Evolutionary conservation across 768 basidiomycete genomes (phyloP).

Genomic region (Kwoniella dejecticola): DNA sequence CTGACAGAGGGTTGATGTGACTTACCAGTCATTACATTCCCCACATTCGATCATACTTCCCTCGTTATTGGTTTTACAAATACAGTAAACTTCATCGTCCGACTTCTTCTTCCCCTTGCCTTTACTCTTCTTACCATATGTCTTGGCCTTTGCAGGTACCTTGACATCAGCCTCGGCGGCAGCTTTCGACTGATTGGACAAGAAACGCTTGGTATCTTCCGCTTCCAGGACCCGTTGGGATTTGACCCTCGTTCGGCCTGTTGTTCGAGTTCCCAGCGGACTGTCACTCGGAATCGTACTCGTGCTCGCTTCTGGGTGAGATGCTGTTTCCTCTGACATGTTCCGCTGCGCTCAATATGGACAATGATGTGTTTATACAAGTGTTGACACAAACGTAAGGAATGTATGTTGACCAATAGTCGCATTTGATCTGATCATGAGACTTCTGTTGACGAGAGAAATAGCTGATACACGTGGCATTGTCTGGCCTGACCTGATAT

Average conservation of each 20-base stretch:
- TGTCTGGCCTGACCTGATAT: neutral
- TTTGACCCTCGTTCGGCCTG: constrained; percentile 33
- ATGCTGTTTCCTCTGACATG: constrained; percentile 5
- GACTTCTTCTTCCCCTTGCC: constrained; percentile 17
- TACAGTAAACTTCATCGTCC: constrained; percentile 34
- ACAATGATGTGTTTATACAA: neutral
- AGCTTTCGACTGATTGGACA: neutral
- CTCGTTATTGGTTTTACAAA: constrained; percentile 33
- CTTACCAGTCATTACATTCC: constrained; percentile 49
- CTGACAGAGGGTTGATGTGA: neutral
- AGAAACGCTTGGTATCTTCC: constrained; percentile 32
- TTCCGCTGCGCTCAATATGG: neutral
- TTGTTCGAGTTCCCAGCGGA: constrained; percentile 8
- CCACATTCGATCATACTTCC: constrained; percentile 51
- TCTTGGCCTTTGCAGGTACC: neutral
- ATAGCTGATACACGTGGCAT: constrained; percentile 13
- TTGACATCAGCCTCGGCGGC: neutral
- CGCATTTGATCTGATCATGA: no score
- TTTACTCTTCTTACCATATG: constrained; percentile 16
- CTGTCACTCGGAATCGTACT: neutral
- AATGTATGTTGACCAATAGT: neutral
- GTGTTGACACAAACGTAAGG: no score
- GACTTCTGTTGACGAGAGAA: no score
- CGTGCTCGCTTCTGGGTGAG: constrained; percentile 6
- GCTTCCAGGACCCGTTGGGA: constrained; percentile 42